A percentile compares a stretch with the other conserved stretches of the same genome.
phyloP scores from a whole-genome alignment of 139 green algal species.

The Haematococcus lacustris region DNA sequence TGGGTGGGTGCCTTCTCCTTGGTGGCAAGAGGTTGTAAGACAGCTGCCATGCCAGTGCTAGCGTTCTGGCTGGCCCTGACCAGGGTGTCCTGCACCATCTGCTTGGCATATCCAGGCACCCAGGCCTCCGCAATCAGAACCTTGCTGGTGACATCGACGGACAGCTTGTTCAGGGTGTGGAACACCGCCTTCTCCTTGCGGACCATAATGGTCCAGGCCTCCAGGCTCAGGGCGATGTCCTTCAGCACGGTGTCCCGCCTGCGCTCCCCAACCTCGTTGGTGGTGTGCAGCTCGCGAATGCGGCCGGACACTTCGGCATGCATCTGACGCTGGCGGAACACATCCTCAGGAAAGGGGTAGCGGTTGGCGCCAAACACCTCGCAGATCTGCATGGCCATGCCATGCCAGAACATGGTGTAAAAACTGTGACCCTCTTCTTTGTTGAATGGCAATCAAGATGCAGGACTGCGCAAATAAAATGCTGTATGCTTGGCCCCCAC shows the following conservation, averaged over 20 bases:
- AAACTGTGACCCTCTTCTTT: too few species aligned
- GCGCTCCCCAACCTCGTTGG: constrained; percentile 71
- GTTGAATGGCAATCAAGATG: background rate
- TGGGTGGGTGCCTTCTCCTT: constrained; percentile 85
- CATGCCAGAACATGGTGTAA: too few species aligned
- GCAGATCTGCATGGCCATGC: constrained; percentile 86
- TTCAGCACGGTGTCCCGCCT: constrained; percentile 60
- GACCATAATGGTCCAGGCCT: constrained; percentile 51
- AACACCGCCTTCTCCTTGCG: constrained; percentile 85
- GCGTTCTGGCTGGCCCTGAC: constrained; percentile 29
- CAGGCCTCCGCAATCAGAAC: constrained; percentile 63
- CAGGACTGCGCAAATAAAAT: background rate
- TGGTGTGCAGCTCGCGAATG: constrained; percentile 82
- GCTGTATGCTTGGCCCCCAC: background rate
- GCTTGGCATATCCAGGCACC: constrained; percentile 48
- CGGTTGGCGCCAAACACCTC: constrained; percentile 88
- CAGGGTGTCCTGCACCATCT: constrained; percentile 58
- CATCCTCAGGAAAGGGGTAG: constrained; percentile 94
- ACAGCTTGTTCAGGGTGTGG: constrained; percentile 94
- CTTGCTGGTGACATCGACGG: constrained; percentile 86
- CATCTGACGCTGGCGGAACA: constrained; percentile 78
- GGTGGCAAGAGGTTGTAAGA: constrained; percentile 81
- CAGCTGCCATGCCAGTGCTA: constrained; percentile 45
- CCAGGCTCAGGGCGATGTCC: constrained; percentile 33
- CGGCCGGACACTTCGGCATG: constrained; percentile 69